Conservation (phyloP, 495 filamentous ascomycete genomes). For the Penicillium macrosclerotiorum region DNA sequence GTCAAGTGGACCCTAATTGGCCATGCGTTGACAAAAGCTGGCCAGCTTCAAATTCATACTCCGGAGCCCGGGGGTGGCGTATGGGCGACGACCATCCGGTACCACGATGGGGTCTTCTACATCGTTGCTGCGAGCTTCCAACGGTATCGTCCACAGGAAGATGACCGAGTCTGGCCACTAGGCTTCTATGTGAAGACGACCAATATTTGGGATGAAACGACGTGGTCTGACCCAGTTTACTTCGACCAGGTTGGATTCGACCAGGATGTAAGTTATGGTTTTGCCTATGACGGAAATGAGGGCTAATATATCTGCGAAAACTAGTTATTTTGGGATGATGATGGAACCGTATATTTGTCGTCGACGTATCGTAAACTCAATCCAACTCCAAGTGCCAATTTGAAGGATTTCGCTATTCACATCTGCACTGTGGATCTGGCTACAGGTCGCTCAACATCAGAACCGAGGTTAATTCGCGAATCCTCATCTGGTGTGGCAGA, state of each 20-base stretch:
- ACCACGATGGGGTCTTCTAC: constrained; percentile 39
- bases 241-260: constrained; percentile 50
- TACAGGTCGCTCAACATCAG: constrained; percentile 33
- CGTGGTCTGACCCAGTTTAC: constrained; percentile 49
- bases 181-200: constrained; percentile 48
- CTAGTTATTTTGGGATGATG: constrained; percentile 43
- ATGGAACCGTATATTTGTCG: constrained; percentile 38
- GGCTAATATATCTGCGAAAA: neutral
- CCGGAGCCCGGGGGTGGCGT: constrained; percentile 48
- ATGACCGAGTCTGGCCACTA: constrained; percentile 44
- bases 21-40: constrained; percentile 57
- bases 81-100: constrained; percentile 44
- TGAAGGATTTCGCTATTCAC: constrained; percentile 43
- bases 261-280: constrained; percentile 38
- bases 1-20: constrained; percentile 47
- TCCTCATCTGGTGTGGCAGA: constrained; percentile 56
- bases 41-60: constrained; percentile 61
- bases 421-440: constrained; percentile 37
- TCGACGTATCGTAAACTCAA: constrained; percentile 34
- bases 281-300: neutral
- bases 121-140: constrained; percentile 42
- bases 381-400: constrained; percentile 20
- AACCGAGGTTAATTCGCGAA: constrained; percentile 50
- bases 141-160: constrained; percentile 40
- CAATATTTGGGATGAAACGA: constrained; percentile 45